Base-by-base conservation (phyloP, 768 basidiomycete genomes). In the Psilocybe azurescens region DNA sequence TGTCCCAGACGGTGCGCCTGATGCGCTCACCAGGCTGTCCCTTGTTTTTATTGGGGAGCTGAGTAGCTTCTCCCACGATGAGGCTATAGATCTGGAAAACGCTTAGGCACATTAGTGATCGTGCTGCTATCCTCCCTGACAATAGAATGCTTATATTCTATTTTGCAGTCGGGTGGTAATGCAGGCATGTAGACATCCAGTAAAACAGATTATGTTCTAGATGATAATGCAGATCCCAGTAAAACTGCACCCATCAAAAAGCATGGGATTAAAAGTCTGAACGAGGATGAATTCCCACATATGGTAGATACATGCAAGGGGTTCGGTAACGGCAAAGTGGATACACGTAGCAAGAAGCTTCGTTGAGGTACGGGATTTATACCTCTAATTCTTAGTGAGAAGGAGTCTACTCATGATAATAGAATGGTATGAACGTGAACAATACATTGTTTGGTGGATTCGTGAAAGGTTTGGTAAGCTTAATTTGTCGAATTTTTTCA, bases 11-110 rank as follows among this genome's bases (percentile, higher is more conserved):
- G 89, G 89, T 13, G 78, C 79, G 30, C 84, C 85, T 0, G 83
- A 89, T 68, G 94, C 93, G 70, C 81, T 99, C 8, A 84, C 89
- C 0, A 95, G 96, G 0, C 80, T 99, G 20, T 83, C 94, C 0
- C 90, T 99, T 70, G 97, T 99, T 20, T 99, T 99, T 66, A 99
- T 97, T 0, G 97, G 96, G 13, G 97, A 99, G 68, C 76, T 99
- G 49, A 86, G 83, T 52, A 91, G 90, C 61, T 88, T 99, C 65
- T 88, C 93, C 1, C 83, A 97, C 38, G 94, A 98, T 2, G 95
- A 97, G 67, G 90, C 93, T 0, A 72, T 81, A 29, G 95, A 97
- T 67, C 74, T 97, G 97, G 91, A 0, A 99, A 99, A 74, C 93
- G 95, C 4, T 95, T 88, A 70, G 95, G 95, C 68, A 95, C 89